These are phyloP conservation scores for Tillandsia leiboldiana DNA, from an alignment of 176 grass and related monocot genomes.

Conservation along the genomic window DNA sequence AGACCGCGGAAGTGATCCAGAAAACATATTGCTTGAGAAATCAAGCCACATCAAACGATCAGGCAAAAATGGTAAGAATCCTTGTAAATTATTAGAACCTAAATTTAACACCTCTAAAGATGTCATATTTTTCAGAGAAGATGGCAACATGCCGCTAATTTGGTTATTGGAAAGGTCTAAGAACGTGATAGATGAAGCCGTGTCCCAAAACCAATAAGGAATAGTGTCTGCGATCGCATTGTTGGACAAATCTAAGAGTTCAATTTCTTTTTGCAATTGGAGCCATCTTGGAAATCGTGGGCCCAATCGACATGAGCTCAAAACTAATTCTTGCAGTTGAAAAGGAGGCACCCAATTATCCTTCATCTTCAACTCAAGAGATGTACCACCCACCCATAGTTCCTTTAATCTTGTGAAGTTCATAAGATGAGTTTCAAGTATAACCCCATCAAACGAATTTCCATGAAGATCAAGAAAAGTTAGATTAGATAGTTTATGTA, in stretches of 20 bases:
- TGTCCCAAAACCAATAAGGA: slow-evolving; percentile 33
- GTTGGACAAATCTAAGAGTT: slow-evolving; percentile 15
- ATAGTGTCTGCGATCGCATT: slow-evolving; percentile 17
- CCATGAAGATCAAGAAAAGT: neutral
- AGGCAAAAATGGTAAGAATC: no score
- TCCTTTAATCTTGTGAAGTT: neutral
- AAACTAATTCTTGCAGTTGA: no score
- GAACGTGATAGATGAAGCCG: neutral
- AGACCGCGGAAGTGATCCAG: no score
- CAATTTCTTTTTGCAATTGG: neutral
- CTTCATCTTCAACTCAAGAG: neutral
- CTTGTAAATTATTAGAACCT: no score
- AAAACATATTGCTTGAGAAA: no score
- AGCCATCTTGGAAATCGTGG: slow-evolving; percentile 29
- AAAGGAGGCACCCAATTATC: no score
- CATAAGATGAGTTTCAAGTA: slow-evolving; percentile 21
- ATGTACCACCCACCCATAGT: fast-evolving
- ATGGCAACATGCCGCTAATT: no score
- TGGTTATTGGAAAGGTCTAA: neutral
- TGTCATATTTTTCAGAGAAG: no score
- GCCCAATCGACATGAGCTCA: neutral
- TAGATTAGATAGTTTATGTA: slow-evolving; percentile 1
- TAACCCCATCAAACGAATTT: neutral
- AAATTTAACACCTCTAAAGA: no score
- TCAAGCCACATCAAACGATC: no score